phyloP scores from a whole-genome alignment of 306 rosid genomes.

The Acacia crassicarpa region DNA sequence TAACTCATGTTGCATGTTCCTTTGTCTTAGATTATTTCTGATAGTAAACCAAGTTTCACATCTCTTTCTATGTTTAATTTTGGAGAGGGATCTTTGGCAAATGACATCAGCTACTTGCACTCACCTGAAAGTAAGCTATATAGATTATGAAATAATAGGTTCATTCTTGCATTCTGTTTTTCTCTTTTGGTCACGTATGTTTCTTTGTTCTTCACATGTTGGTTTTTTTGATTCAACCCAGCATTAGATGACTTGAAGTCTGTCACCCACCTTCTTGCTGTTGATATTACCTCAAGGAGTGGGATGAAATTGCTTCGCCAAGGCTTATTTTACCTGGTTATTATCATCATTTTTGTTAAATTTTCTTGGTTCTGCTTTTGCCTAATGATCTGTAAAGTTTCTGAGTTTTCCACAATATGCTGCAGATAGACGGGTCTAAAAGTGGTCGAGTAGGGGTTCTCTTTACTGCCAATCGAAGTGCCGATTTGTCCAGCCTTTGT shows the following conservation, averaged over 20 bases:
- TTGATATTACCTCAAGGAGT: slow-evolving; percentile 64
- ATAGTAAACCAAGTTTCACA: slow-evolving; percentile 72
- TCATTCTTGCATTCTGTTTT: slow-evolving; percentile 20
- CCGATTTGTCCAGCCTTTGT: slow-evolving; percentile 56
- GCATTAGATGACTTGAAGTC: slow-evolving; percentile 91
- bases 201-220: slow-evolving; percentile 34
- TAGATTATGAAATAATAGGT: slow-evolving; percentile 29
- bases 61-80: slow-evolving; percentile 55
- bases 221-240: slow-evolving; percentile 40
- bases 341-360: slow-evolving; percentile 16
- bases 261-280: slow-evolving; percentile 85
- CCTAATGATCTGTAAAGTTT: slow-evolving; percentile 16
- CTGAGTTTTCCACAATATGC: slow-evolving; percentile 29
- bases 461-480: slow-evolving; percentile 56
- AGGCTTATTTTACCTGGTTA: slow-evolving; percentile 85
- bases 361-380: slow-evolving; percentile 19
- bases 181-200: slow-evolving; percentile 12
- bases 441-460: slow-evolving; percentile 79
- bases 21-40: slow-evolving; percentile 69
- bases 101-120: slow-evolving; percentile 68
- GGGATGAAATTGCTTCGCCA: slow-evolving; percentile 80
- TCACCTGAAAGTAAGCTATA: slow-evolving; percentile 80
- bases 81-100: slow-evolving; percentile 63
- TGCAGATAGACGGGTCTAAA: slow-evolving; percentile 74
- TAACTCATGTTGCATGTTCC: slow-evolving; percentile 18